Percentiles rank a stretch among this genome's conserved stretches.
Evolutionary conservation across 257 asterid genomes (phyloP).

Genomic region (Fraxinus cuspidata): DNA sequence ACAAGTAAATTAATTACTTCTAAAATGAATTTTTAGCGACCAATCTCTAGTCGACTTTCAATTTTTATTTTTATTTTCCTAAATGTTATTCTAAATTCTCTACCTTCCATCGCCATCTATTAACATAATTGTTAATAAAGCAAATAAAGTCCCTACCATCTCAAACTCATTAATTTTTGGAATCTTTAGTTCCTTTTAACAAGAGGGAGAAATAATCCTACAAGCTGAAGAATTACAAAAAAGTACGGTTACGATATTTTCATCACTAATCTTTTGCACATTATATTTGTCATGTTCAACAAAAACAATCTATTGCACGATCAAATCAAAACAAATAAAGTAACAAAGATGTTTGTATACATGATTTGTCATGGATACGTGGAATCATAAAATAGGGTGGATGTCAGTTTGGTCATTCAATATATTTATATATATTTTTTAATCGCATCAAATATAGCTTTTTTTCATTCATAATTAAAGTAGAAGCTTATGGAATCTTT

Average conservation of each 20-base stretch:
- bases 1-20: too few species aligned
- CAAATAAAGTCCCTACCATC: too few species aligned
- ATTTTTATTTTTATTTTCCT: too few species aligned
- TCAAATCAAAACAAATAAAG: constrained; percentile 7
- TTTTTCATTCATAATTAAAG: not conserved
- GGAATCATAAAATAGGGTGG: not conserved
- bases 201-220: not conserved
- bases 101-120: too few species aligned
- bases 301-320: not conserved
- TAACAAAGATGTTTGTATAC: not conserved
- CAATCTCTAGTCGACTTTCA: too few species aligned
- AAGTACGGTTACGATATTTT: not conserved
- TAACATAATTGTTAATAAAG: too few species aligned
- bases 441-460: not conserved
- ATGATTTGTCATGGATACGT: not conserved
- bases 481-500: not conserved
- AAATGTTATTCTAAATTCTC: not conserved
- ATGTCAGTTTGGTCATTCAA: not conserved
- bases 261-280: not conserved
- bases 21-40: too few species aligned
- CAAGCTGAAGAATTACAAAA: too few species aligned
- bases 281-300: not conserved
- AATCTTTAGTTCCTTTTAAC: not conserved
- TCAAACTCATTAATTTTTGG: not conserved
- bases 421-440: not conserved